Conservation (phyloP, 2,329 filamentous ascomycete genomes). For the Cladophialophora immunda region DNA sequence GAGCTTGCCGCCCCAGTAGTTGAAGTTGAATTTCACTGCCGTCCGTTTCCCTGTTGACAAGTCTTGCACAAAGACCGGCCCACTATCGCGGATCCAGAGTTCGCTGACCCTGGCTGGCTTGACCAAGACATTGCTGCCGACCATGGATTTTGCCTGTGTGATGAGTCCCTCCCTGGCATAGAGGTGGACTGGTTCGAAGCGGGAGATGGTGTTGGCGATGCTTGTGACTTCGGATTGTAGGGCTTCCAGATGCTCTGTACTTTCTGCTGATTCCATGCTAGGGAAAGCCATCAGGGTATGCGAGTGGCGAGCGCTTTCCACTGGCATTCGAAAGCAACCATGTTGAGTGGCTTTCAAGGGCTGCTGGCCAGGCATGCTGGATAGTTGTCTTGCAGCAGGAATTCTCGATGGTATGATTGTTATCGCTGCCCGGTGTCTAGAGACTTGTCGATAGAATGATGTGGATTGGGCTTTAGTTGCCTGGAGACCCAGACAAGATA, state of each 20-base stretch:
- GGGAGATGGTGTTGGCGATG: conserved; percentile 21
- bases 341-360: neutral
- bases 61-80: conserved; percentile 42
- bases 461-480: neutral
- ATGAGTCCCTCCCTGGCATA: conserved; percentile 43
- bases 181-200: conserved; percentile 47
- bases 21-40: conserved; percentile 28
- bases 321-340: conserved; percentile 25
- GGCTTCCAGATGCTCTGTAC: conserved; percentile 15
- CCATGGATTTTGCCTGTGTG: conserved; percentile 21
- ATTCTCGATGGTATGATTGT: neutral
- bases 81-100: conserved; percentile 46
- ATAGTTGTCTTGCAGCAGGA: neutral
- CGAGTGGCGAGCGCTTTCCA: conserved; percentile 15
- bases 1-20: conserved; percentile 36
- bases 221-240: conserved; percentile 20
- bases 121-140: conserved; percentile 32
- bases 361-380: neutral
- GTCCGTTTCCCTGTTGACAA: conserved; percentile 24
- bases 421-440: neutral
- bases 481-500: neutral
- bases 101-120: conserved; percentile 41
- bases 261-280: conserved; percentile 16
- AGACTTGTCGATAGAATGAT: neutral
- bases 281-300: conserved; percentile 28